A percentile compares a stretch with the other conserved stretches of the same genome.
Conservation (phyloP, 2,329 filamentous ascomycete genomes). For the Cercospora zeae-maydis region DNA sequence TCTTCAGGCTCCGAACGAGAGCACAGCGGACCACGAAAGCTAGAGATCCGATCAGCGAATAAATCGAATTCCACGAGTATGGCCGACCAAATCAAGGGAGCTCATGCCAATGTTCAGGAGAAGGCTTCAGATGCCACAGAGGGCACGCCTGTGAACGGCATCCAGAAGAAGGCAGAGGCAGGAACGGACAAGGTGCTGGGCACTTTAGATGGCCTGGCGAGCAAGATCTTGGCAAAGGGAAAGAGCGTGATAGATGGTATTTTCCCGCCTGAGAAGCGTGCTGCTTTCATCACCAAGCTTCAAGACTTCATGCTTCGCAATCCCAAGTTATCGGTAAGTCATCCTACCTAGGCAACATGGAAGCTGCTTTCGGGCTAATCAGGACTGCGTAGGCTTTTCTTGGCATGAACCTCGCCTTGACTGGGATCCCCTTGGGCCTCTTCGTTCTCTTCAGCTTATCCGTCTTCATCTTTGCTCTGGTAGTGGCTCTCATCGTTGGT, state of each 20-base stretch:
- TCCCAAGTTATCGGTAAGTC: slow-evolving; percentile 65
- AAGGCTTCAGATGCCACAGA: slow-evolving; percentile 24
- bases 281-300: slow-evolving; percentile 53
- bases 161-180: slow-evolving; percentile 29
- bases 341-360: not conserved
- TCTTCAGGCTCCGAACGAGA: slow-evolving; percentile 16
- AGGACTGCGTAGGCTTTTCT: slow-evolving; percentile 60
- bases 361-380: slow-evolving; percentile 12
- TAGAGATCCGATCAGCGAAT: slow-evolving; percentile 25
- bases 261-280: slow-evolving; percentile 60
- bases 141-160: slow-evolving; percentile 19
- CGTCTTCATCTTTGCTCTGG: slow-evolving; percentile 59
- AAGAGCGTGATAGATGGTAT: slow-evolving; percentile 47
- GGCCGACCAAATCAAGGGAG: slow-evolving; percentile 27
- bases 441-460: slow-evolving; percentile 65
- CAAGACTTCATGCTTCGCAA: slow-evolving; percentile 58
- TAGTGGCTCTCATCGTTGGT: slow-evolving; percentile 55
- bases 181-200: slow-evolving; percentile 30
- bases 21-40: slow-evolving; percentile 29
- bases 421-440: slow-evolving; percentile 63
- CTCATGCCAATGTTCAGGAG: slow-evolving; percentile 18
- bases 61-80: slow-evolving; percentile 24
- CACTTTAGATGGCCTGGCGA: slow-evolving; percentile 31
- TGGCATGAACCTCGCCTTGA: slow-evolving; percentile 60
- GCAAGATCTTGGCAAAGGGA: slow-evolving; percentile 30